Percentiles rank a stretch among this genome's conserved stretches.
phyloP scores from a whole-genome alignment of 2,329 filamentous ascomycete genomes.

The Talaromyces verruculosus region DNA sequence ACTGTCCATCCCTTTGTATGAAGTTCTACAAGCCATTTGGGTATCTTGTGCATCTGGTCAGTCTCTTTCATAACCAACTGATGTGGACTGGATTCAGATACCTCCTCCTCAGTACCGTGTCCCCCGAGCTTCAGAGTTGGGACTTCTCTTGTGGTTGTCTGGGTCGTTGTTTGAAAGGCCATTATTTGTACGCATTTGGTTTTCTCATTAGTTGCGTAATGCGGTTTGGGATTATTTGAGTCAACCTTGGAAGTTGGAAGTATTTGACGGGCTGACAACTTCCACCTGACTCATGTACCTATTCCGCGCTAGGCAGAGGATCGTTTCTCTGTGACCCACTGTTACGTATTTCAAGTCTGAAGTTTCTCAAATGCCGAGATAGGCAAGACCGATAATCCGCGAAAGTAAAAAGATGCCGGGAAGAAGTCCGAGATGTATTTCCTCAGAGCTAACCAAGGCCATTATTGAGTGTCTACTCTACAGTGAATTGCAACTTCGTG shows the following conservation, averaged over 20 bases:
- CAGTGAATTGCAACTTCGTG: background rate
- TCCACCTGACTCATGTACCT: background rate
- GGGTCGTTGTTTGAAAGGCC: background rate
- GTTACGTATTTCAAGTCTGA: background rate
- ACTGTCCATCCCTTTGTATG: background rate
- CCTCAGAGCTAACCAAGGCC: background rate
- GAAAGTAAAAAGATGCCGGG: background rate
- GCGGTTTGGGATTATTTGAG: background rate
- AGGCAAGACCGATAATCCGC: background rate
- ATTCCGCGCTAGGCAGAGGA: background rate
- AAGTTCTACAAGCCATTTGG: background rate
- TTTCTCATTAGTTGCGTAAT: background rate
- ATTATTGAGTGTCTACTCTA: background rate
- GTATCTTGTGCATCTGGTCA: background rate
- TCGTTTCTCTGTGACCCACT: background rate
- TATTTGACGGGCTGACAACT: background rate
- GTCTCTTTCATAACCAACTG: background rate
- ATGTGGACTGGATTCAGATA: background rate
- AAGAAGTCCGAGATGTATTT: background rate
- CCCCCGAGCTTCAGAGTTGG: background rate
- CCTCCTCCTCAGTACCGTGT: background rate
- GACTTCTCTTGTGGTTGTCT: background rate
- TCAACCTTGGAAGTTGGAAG: background rate
- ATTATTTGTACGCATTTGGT: background rate
- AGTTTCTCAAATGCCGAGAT: background rate